Evolutionary conservation across 2,329 filamentous ascomycete genomes (phyloP).

Genomic region (Mollisia scopiformis): DNA sequence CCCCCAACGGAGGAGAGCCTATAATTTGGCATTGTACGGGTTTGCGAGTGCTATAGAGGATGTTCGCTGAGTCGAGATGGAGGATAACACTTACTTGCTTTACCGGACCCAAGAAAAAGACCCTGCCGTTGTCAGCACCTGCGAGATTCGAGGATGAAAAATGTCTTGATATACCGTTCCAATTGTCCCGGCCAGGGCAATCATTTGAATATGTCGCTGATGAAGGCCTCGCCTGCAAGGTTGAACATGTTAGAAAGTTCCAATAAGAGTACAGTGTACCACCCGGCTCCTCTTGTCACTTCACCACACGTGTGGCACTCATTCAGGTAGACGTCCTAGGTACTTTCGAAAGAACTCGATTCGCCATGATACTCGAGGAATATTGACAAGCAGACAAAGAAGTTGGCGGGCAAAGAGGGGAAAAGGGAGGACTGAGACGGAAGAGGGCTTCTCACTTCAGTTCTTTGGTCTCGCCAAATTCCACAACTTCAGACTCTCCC

Average conservation of each 20-base stretch:
- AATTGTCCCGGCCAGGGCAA: slow-evolving; percentile 48
- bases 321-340: too few relatives aligned
- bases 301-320: too few relatives aligned
- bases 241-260: slow-evolving; percentile 1
- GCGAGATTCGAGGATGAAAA: neutral
- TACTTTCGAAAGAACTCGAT: too few relatives aligned
- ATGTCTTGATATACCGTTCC: slow-evolving; percentile 43
- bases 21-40: too few relatives aligned
- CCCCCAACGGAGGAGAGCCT: too few relatives aligned
- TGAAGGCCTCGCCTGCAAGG: slow-evolving; percentile 43
- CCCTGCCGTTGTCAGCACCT: slow-evolving; percentile 13
- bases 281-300: too few relatives aligned
- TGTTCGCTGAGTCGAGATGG: neutral
- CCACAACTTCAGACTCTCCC: slow-evolving; percentile 8
- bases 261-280: too few relatives aligned
- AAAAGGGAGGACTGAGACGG: neutral
- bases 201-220: slow-evolving; percentile 48
- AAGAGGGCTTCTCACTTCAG: slow-evolving; percentile 17
- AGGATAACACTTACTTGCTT: neutral
- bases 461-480: slow-evolving; percentile 24
- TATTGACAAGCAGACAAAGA: too few relatives aligned
- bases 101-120: slow-evolving; percentile 20
- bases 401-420: too few relatives aligned
- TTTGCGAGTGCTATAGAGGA: neutral
- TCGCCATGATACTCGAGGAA: too few relatives aligned